These are phyloP conservation scores for Alloteropsis semialata DNA, from an alignment of 176 grass and related monocot genomes.

Conservation along the genomic window DNA sequence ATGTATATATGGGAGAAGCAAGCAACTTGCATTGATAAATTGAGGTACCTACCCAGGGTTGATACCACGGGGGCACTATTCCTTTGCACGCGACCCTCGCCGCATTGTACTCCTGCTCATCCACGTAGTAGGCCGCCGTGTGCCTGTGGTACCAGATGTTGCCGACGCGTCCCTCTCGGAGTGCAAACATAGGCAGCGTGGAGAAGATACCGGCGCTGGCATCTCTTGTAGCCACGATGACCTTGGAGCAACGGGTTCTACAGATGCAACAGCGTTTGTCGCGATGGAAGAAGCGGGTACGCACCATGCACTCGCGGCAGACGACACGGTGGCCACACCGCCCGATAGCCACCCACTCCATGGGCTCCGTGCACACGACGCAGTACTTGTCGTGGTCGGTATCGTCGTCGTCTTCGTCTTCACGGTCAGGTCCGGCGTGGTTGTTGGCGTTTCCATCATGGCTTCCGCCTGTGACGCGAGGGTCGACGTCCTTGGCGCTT, in stretches of 20 bases:
- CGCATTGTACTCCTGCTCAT: background rate
- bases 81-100: background rate
- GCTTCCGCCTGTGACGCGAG: too few species aligned
- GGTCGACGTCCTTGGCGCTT: too few species aligned
- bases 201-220: background rate
- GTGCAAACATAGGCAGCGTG: background rate
- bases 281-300: background rate
- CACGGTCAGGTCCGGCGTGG: too few species aligned
- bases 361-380: background rate
- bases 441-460: too few species aligned
- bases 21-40: too few species aligned
- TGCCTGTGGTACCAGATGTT: background rate
- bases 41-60: background rate
- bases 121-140: background rate
- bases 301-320: background rate
- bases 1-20: too few species aligned
- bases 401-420: too few species aligned
- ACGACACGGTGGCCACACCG: background rate
- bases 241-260: background rate
- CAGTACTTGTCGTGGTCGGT: background rate
- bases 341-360: background rate
- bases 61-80: background rate
- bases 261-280: background rate
- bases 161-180: background rate
- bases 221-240: background rate